A percentile compares a stretch with the other conserved stretches of the same genome.
Conservation (phyloP, 352 stramenopile genomes). For the Peronospora destructor region DNA sequence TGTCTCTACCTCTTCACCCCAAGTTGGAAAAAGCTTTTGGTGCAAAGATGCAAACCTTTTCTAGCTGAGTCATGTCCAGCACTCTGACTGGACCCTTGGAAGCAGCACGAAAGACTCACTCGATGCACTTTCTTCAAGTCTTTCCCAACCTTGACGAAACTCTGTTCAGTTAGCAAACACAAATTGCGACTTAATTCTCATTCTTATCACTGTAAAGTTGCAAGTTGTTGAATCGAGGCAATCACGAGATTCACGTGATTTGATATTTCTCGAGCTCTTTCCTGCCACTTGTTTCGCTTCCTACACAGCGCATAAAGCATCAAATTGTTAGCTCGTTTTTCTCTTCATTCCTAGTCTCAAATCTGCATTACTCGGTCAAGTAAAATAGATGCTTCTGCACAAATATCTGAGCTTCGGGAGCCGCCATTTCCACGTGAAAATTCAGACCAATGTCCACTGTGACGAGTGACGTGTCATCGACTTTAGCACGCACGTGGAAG, state of each 20-base stretch:
- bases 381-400: conserved; percentile 45
- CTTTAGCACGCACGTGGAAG: conserved; percentile 70
- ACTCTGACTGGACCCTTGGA: too few species aligned
- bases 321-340: not conserved
- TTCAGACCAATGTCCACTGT: conserved; percentile 65
- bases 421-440: conserved; percentile 77
- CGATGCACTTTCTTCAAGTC: too few species aligned
- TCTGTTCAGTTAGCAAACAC: too few species aligned
- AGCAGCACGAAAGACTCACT: too few species aligned
- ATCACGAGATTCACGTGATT: conserved; percentile 71
- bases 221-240: conserved; percentile 69
- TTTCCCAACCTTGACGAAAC: too few species aligned
- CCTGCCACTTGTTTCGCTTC: conserved; percentile 60
- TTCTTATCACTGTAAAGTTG: conserved; percentile 40
- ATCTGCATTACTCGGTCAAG: conserved; percentile 35
- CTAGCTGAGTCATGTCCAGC: too few species aligned
- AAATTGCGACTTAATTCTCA: too few species aligned
- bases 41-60: too few species aligned
- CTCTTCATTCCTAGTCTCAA: not conserved
- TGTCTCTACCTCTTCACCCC: too few species aligned
- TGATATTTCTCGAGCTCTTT: conserved; percentile 61
- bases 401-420: conserved; percentile 50
- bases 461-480: conserved; percentile 47
- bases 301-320: conserved; percentile 19
- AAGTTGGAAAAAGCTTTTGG: too few species aligned